These are phyloP conservation scores for Geranium rotundifolium DNA, from an alignment of 345 rosid species.

Conservation along the genomic window DNA sequence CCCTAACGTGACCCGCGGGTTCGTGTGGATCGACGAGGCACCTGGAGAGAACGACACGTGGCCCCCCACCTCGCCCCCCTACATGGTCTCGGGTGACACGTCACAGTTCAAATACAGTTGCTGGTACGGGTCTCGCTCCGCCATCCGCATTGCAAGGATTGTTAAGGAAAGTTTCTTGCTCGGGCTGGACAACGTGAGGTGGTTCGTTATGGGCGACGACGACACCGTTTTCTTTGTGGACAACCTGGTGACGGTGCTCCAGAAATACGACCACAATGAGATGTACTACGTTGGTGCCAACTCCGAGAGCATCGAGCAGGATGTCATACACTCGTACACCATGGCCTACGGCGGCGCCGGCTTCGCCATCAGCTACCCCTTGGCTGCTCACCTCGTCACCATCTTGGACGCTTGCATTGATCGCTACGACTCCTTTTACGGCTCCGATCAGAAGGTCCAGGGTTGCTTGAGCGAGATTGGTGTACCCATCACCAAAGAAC, in stretches of 20 bases:
- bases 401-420: conserved; percentile 76
- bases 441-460: conserved; percentile 76
- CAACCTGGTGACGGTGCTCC: conserved; percentile 50
- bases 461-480: conserved; percentile 81
- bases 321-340: conserved; percentile 57
- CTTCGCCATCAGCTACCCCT: conserved; percentile 64
- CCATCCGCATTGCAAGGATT: conserved; percentile 62
- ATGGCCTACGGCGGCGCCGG: conserved; percentile 96
- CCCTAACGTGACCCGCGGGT: conserved; percentile 59
- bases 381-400: conserved; percentile 59
- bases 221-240: conserved; percentile 79
- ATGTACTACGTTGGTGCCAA: conserved; percentile 81
- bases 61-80: conserved; percentile 48
- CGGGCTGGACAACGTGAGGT: conserved; percentile 58
- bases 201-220: conserved; percentile 95
- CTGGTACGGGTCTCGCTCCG: conserved; percentile 62
- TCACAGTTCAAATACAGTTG: conserved; percentile 56
- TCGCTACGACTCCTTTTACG: conserved; percentile 58
- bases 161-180: conserved; percentile 73
- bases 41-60: conserved; percentile 29
- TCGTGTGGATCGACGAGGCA: conserved; percentile 66
- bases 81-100: conserved; percentile 52
- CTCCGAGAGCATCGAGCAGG: conserved; percentile 87
- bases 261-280: conserved; percentile 70
- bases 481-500: conserved; percentile 64